These are phyloP conservation scores for Phoma sp. DNA, from an alignment of 2,329 filamentous ascomycete genomes.

Conservation along the genomic window DNA sequence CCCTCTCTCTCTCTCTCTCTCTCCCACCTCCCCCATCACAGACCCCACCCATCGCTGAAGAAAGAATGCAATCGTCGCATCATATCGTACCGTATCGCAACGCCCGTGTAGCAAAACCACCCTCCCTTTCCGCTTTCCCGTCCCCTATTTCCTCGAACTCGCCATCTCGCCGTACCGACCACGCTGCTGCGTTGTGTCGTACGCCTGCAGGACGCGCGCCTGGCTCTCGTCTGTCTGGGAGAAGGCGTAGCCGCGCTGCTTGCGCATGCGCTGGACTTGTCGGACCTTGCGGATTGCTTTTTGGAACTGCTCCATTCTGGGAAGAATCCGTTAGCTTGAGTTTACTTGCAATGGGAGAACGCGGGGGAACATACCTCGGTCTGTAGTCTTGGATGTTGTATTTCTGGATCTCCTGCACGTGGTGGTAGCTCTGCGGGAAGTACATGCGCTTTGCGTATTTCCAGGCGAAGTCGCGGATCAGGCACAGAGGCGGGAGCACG, in stretches of 20 bases:
- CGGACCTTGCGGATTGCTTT: slow-evolving; percentile 98
- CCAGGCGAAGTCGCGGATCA: slow-evolving; percentile 90
- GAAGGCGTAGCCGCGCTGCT: slow-evolving; percentile 97
- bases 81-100: not conserved
- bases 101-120: not conserved
- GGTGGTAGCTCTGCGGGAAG: slow-evolving; percentile 91
- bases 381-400: slow-evolving; percentile 99
- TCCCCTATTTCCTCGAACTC: slow-evolving; percentile 54
- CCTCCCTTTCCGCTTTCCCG: not conserved
- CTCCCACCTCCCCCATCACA: not conserved
- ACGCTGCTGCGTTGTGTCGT: slow-evolving; percentile 92
- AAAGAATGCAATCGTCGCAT: slow-evolving; percentile 5
- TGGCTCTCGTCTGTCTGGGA: slow-evolving; percentile 97
- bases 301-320: slow-evolving; percentile 98
- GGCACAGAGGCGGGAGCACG: slow-evolving; percentile 78
- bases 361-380: slow-evolving; percentile 69
- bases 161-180: slow-evolving; percentile 96
- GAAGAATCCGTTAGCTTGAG: not conserved
- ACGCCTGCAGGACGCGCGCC: slow-evolving; percentile 92
- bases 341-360: not conserved
- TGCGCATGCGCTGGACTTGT: slow-evolving; percentile 98
- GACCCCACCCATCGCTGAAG: not conserved
- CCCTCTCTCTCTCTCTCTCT: too few relatives aligned
- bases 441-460: slow-evolving; percentile 99
- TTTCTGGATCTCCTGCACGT: slow-evolving; percentile 99